Evolutionary conservation across 2,329 filamentous ascomycete species (phyloP), one percentile per base, ranked within the genome.

Genomic region (Colletotrichum horii): DNA sequence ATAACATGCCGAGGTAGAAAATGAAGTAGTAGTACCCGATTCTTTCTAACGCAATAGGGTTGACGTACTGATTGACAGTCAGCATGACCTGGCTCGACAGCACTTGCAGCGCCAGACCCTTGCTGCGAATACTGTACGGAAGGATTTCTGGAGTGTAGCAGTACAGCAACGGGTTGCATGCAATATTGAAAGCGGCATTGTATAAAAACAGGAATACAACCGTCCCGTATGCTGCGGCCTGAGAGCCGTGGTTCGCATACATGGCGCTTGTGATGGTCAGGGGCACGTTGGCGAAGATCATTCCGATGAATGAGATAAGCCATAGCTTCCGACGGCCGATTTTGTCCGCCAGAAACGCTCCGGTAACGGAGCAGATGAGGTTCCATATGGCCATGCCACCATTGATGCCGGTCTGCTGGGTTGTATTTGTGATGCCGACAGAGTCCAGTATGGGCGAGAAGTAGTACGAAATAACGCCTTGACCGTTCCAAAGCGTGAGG

Each of bases 21-120:
- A 87, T 84, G 70, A 87, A 88, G 70, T 85, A 87, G 75, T 83
- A 85, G 86, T 86, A 88, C 0, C 76, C 78, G 38, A 87, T 84
- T 0, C 79, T 79, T 0, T 84, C 83, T 65, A 87, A 82, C 0
- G 83, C 85, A 9, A 88, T 84, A 0, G 85, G 86, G 30, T 88
- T 88, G 8, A 85, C 84, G 66, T 85, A 86, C 32, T 80, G 79
- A 60, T 82, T 76, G 28, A 76, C 66, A 38, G 67, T 67, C 14
- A 67, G 32, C 60, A 55, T 60, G 56, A 79, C 36, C 26, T 48
- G 38, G 43, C 36, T 34, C 4, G 68, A 55, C 19, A 64, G n/a
- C 32, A 58, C 69, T 24, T 61, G 22, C 43, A 38, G n/a, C 4
- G 70, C 66, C 22, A 72, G 65, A 8, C 65, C 71, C 56, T 64